Evolutionary conservation across 768 basidiomycete genomes (phyloP), one percentile per base, ranked within the genome.

Genomic region (Podaxis rugospora): DNA sequence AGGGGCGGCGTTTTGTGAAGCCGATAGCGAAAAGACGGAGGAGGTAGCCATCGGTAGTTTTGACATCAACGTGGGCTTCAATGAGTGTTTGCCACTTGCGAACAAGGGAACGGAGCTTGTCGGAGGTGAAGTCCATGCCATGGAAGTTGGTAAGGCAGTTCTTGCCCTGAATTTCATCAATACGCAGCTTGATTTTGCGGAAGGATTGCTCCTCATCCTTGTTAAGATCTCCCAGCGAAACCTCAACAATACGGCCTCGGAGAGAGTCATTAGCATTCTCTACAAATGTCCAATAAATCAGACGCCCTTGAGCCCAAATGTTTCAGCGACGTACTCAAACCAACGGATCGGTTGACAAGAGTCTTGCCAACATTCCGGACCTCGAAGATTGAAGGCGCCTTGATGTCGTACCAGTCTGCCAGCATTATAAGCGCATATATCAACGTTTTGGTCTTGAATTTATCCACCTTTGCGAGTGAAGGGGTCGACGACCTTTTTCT

Each of bases 401-500:
- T 98, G 78, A 99, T 89, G 75, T 98, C 95, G 78, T 94, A 99
- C 97, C 97, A 98, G 69, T 98, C 96, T 97, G 53, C 28, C 47
- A 51, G 32, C 13, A 27, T n/a, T 32, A 51, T 66, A 36, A 63
- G 62, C 13, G 13, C 16, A 40, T 35, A 42, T 36, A 14, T 55
- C 32, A 37, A 37, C 23, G n/a, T 4, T 25, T 9, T 21, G 6
- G 9, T 11, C 47, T 49, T 23, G 27, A 21, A 39, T 35, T 60
- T 59, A 70, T 66, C 63, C 69, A 95, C 96, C 96, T 81, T 99
- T 99, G 83, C 97, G 89, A 67, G 96, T 89, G 90, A 99, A 97
- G 66, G 97, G 95, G 85, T 99, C 97, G 65, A 99, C 94, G 75
- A 97, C 95, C 89, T 98, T 97, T 84, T 98, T 99, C 94, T 99